phyloP scores from a whole-genome alignment of 2,329 filamentous ascomycete species.

The Aspergillus sergii region DNA sequence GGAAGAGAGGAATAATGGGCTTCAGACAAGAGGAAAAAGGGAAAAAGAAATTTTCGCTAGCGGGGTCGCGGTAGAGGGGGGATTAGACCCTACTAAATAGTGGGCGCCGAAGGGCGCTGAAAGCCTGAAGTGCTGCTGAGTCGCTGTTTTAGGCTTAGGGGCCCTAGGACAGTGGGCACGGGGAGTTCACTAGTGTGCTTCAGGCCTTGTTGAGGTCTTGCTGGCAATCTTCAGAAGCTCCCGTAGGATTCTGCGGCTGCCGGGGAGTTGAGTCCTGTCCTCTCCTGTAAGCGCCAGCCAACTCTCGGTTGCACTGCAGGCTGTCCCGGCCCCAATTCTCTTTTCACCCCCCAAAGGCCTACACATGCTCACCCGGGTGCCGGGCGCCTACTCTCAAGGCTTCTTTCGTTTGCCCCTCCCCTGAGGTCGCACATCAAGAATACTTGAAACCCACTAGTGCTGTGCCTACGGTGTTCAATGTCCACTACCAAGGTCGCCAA shows the following conservation, averaged over 20 bases:
- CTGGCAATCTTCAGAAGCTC: not conserved
- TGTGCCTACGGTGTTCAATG: not conserved
- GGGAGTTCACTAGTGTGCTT: slow-evolving; percentile 5
- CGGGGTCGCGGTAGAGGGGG: slow-evolving; percentile 21
- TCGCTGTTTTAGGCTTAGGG: slow-evolving; percentile 26
- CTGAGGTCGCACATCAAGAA: not conserved
- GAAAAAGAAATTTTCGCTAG: slow-evolving; percentile 25
- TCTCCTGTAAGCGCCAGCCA: slow-evolving; percentile 1
- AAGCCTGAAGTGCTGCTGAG: not conserved
- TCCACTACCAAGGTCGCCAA: not conserved
- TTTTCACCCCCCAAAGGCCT: not conserved
- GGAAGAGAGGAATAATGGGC: slow-evolving; percentile 18
- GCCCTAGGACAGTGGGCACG: not conserved
- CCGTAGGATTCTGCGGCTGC: not conserved
- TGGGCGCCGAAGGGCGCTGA: slow-evolving; percentile 9
- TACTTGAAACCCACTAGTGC: slow-evolving; percentile 10
- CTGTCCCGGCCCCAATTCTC: not conserved
- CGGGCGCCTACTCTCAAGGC: not conserved
- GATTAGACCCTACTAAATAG: slow-evolving; percentile 23
- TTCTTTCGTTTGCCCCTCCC: not conserved
- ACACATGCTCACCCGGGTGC: not conserved
- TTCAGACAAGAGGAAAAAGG: slow-evolving; percentile 15
- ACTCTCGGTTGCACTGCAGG: slow-evolving; percentile 3
- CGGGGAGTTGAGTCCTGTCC: not conserved
- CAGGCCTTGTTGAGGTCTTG: not conserved